Conservation (phyloP, 805 yeast species). For the Candida qinlingensis region DNA sequence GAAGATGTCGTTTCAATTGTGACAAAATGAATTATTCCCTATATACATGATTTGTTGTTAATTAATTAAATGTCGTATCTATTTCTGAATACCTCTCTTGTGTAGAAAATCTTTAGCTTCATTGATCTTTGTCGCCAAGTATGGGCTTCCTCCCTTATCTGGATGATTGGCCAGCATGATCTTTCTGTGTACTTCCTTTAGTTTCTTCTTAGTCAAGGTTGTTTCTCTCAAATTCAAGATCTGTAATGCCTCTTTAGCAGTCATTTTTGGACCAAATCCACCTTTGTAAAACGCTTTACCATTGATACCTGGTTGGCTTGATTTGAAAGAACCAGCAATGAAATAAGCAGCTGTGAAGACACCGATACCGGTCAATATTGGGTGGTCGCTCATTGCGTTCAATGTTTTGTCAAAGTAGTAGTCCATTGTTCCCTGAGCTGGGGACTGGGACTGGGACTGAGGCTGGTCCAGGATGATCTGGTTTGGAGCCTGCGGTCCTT, state of each 20-base stretch:
- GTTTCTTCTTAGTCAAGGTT: constrained; percentile 52
- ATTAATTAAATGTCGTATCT: neutral
- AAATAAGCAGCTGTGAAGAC: constrained; percentile 58
- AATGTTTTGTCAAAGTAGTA: constrained; percentile 58
- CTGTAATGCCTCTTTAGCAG: constrained; percentile 80
- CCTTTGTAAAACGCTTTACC: constrained; percentile 68
- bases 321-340: constrained; percentile 61
- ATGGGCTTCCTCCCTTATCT: constrained; percentile 90
- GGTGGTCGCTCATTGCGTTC: constrained; percentile 67
- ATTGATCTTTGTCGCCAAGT: constrained; percentile 83
- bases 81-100: constrained; percentile 36
- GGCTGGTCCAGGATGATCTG: constrained; percentile 16
- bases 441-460: constrained; percentile 22
- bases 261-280: constrained; percentile 89
- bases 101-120: constrained; percentile 83
- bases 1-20: constrained; percentile 93
- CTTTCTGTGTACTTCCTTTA: constrained; percentile 75
- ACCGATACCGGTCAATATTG: constrained; percentile 67
- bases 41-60: neutral
- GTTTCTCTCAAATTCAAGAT: constrained; percentile 73
- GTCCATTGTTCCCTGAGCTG: constrained; percentile 36
- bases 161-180: constrained; percentile 91
- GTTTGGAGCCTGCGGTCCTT: constrained; percentile 26
- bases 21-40: constrained; percentile 48
- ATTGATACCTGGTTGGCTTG: constrained; percentile 30